Base-by-base conservation (phyloP, 2,329 filamentous ascomycete genomes). In the Trichoderma hamatum region DNA sequence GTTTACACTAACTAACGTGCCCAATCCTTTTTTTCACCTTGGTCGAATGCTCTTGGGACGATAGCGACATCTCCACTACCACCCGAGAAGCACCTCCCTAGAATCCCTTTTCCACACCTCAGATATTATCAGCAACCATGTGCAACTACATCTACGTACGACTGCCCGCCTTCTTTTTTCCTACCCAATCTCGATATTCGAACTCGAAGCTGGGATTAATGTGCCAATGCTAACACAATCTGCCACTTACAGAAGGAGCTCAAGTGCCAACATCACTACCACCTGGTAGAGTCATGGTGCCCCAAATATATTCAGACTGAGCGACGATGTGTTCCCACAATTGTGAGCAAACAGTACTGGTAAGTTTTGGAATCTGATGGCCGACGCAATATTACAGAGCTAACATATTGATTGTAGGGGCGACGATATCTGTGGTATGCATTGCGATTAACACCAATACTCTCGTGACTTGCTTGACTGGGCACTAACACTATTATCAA, bases 111-210 rank as follows among this genome's bases (percentile, higher is more conserved):
- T n/a, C 39, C 19, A 66, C n/a, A 26, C 52, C n/a, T 49, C 54
- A 26, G 5, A 49, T n/a, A 58, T 9, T 14, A 67, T 58, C 11
- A 58, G 54, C 54, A 58, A 80, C 69, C 71, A 85, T 85, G 83
- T 85, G 83, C 78, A 84, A 85, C 76, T 85, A 84, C 74, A 85
- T 84, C 67, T 84, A 84, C 72, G 81, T 83, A 76, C 70, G 80
- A 75, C 21, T 26, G 21, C 46, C 49, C 5, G 21, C 39, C 39
- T 30, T 30, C 49, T 56, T 14, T 34, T 16, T 26, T 6, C 34
- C 26, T 30, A 10, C 46, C 34, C 21, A n/a, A 46, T 55, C 10
- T 21, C 26, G n/a, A 26, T 30, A 26, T 28, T 7, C 26, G 39
- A 30, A 32, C 24, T 3, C 49, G 24, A 16, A 30, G 30, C 26